Base-by-base conservation (phyloP, 2,329 filamentous ascomycete species). In the Dendrostoma leiphaemia region DNA sequence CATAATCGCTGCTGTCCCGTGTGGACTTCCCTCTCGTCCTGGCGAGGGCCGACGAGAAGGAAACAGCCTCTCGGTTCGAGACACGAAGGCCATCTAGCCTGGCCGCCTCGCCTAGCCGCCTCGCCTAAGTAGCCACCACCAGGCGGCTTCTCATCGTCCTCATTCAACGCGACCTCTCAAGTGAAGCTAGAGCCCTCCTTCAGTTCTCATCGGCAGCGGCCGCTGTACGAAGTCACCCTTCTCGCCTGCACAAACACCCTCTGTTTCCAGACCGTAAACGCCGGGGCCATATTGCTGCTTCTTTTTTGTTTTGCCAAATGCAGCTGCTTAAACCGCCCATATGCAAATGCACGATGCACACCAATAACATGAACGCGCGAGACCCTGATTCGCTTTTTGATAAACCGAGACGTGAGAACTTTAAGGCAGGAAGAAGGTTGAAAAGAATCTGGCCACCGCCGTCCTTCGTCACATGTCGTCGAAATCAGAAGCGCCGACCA, bases 401-500 rank as follows among this genome's bases (percentile, higher is more conserved):
- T 48, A 50, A 41, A 28, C 32, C 26, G 44, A 43, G 37, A 29
- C 13, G 21, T 19, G 17, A 21, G 34, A 51, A 51, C 21, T 28
- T 31, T 32, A 37, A 48, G 43, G 38, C 31, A 26, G 31, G 41
- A 53, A 21, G 51, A 44, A n/a, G 38, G n/a, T n/a, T n/a, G 38
- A 13, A 28, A 32, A 49, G 19, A 43, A 40, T 32, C 26, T 37
- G 45, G 46, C 54, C 28, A 35, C 26, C 31, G 8, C 47, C 54
- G 37, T 56, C 54, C 47, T 56, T 57, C 60, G 62, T 79, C 75
- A 86, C 70, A 83, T 77, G 66, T 88, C n/a, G n/a, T n/a, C 83
- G 69, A 88, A 87, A 54, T 85, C 79, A 46, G 79, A 77, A 54
- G 76, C 76, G 60, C 79, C 81, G 63, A 88, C 82, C 75, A 85